phyloP scores from a whole-genome alignment of 306 rosid species.

The Adenanthera pavonina region DNA sequence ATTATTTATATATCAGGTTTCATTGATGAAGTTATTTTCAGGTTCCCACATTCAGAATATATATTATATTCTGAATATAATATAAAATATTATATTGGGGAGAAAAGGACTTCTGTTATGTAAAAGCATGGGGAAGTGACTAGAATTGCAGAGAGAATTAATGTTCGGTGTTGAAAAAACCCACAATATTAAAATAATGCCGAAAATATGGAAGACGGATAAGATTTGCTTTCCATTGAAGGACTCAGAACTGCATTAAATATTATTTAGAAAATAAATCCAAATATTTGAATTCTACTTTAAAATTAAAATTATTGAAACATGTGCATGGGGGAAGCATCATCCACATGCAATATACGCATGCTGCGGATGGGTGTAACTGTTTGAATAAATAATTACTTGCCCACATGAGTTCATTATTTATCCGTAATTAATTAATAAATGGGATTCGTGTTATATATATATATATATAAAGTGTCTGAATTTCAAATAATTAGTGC shows the following conservation, averaged over 20 bases:
- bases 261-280: neutral
- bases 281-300: neutral
- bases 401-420: neutral
- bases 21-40: neutral
- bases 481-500: no score
- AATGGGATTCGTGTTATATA: no score
- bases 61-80: neutral
- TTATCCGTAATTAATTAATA: neutral
- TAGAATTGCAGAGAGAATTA: slow-evolving; percentile 6
- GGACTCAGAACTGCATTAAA: neutral
- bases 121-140: neutral
- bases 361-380: neutral
- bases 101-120: neutral
- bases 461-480: no score
- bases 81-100: neutral
- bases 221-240: slow-evolving; percentile 21
- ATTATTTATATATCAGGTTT: neutral
- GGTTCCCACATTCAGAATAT: neutral
- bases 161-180: slow-evolving; percentile 42
- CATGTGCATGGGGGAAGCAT: neutral
- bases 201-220: neutral
- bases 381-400: neutral
- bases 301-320: neutral
- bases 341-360: neutral
- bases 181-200: neutral